phyloP scores from a whole-genome alignment of 2,329 filamentous ascomycete species.

The Venturiaceae sp. region DNA sequence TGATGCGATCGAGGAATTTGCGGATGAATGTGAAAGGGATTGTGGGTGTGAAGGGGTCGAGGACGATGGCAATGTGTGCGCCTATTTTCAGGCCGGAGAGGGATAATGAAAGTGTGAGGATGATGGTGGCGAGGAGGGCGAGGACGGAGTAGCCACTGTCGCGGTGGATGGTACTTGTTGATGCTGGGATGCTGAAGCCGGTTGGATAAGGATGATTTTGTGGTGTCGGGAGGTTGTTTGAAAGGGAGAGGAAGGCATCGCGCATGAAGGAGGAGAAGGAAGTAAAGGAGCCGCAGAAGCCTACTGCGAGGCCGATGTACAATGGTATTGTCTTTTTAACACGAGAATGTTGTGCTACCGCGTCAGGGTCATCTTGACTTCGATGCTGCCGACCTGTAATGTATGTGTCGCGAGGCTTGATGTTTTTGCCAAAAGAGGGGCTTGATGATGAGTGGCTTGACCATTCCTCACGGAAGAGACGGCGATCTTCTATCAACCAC shows the following conservation, averaged over 20 bases:
- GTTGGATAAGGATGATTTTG: conserved; percentile 18
- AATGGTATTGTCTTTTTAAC: conserved; percentile 78
- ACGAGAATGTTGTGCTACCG: not conserved
- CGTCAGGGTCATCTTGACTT: not conserved
- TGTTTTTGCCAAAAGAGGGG: not conserved
- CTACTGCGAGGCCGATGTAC: conserved; percentile 78
- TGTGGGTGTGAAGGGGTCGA: conserved; percentile 50
- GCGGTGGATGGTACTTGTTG: conserved; percentile 30
- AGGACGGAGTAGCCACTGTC: conserved; percentile 75
- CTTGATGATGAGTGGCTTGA: not conserved
- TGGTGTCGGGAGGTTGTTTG: conserved; percentile 52
- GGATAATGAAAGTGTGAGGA: conserved; percentile 64
- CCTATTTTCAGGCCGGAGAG: conserved; percentile 61
- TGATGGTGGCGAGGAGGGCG: conserved; percentile 63
- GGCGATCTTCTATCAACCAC: conserved; percentile 70
- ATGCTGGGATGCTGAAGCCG: conserved; percentile 28
- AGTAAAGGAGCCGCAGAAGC: conserved; percentile 83
- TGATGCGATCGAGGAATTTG: conserved; percentile 54
- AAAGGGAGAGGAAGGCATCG: conserved; percentile 68
- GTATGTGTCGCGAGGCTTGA: not conserved
- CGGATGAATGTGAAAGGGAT: conserved; percentile 29
- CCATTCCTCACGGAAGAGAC: conserved; percentile 46
- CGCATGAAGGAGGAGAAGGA: conserved; percentile 81
- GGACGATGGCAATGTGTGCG: conserved; percentile 61
- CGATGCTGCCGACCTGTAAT: no score